phyloP scores from a whole-genome alignment of 2,329 filamentous ascomycete species.

The Epichloe brachyelytri region DNA sequence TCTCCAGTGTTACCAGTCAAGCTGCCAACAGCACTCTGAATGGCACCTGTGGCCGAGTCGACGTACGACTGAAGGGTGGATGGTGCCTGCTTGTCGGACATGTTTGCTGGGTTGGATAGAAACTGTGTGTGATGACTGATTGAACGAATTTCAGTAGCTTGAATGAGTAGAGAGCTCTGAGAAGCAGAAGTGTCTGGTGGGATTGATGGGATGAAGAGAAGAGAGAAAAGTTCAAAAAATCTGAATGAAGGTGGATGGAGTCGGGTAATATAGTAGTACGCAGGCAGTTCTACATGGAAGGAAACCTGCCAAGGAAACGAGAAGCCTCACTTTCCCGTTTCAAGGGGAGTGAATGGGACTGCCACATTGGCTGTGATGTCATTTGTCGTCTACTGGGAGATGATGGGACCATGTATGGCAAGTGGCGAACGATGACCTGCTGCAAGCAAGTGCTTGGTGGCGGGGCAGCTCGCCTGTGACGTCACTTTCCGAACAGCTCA shows the following conservation, averaged over 20 bases:
- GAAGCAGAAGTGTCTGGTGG: background rate
- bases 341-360: background rate
- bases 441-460: background rate
- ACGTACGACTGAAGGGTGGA: constrained; percentile 72
- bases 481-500: constrained; percentile 1
- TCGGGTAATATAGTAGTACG: background rate
- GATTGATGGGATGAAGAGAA: background rate
- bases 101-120: constrained; percentile 3
- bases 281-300: background rate
- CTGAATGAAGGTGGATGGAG: background rate
- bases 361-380: constrained; percentile 3
- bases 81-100: constrained; percentile 24
- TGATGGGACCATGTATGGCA: background rate
- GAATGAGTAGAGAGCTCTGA: background rate
- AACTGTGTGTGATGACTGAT: background rate
- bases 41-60: constrained; percentile 58
- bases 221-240: background rate
- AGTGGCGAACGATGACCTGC: background rate
- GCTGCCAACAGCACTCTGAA: constrained; percentile 58
- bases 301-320: constrained; percentile 1
- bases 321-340: background rate
- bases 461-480: constrained; percentile 3
- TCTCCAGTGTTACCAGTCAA: constrained; percentile 44
- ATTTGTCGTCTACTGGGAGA: background rate
- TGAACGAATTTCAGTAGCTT: background rate